phyloP scores from a whole-genome alignment of 108 stramenopile genomes.

The Cylindrotheca fusiformis region DNA sequence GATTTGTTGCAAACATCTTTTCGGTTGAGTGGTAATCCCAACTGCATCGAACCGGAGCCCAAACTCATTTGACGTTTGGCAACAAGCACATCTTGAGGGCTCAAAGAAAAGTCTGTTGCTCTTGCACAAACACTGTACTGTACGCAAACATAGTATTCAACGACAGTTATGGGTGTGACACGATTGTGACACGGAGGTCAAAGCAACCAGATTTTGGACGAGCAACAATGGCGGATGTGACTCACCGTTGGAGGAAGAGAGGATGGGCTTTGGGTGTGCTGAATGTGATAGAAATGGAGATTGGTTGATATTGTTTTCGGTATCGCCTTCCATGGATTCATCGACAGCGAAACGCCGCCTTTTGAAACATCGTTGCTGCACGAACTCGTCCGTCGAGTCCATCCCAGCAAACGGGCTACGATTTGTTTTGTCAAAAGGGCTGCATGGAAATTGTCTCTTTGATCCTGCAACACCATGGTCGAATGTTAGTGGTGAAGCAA shows the following conservation, averaged over 20 bases:
- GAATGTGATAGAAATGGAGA: constrained; percentile 14
- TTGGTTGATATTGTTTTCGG: constrained; percentile 30
- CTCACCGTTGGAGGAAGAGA: constrained; percentile 22
- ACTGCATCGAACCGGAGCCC: too few species aligned
- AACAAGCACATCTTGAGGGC: too few species aligned
- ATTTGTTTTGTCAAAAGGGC: constrained; percentile 40
- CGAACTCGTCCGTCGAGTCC: constrained; percentile 48
- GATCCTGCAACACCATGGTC: constrained; percentile 33
- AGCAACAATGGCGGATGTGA: too few species aligned
- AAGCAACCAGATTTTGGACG: too few species aligned
- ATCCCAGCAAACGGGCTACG: constrained; percentile 35
- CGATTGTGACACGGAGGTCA: too few species aligned
- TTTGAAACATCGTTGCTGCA: constrained; percentile 53
- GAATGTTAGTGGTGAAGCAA: constrained; percentile 68
- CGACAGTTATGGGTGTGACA: too few species aligned
- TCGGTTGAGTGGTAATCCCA: too few species aligned
- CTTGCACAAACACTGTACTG: too few species aligned
- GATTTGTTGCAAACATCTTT: too few species aligned
- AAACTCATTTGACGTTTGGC: too few species aligned
- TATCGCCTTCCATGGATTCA: constrained; percentile 29
- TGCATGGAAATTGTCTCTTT: constrained; percentile 63
- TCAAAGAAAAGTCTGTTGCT: too few species aligned
- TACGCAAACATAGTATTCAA: too few species aligned
- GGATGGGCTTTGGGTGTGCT: constrained; percentile 4
- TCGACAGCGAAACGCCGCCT: constrained; percentile 51